These are phyloP conservation scores for Mycena indigotica DNA, from an alignment of 768 basidiomycete species.

Conservation along the genomic window DNA sequence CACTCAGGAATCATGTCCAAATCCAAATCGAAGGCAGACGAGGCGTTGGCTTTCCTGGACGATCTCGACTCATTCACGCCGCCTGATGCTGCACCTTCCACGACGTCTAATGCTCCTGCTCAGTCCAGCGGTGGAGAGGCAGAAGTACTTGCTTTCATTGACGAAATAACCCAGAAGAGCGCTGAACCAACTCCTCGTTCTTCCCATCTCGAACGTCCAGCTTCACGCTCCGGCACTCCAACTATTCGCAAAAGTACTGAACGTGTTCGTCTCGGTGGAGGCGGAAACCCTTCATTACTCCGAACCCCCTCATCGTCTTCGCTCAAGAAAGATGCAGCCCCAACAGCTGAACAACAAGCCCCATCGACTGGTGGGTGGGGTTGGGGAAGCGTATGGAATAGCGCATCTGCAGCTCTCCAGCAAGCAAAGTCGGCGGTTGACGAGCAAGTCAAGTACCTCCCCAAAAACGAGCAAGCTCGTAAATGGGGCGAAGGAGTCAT, in stretches of 20 bases:
- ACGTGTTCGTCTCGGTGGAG: constrained; percentile 69
- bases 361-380: constrained; percentile 57
- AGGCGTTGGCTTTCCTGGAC: constrained; percentile 91
- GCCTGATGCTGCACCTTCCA: constrained; percentile 20
- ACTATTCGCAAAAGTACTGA: constrained; percentile 75
- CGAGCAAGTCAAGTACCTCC: constrained; percentile 87
- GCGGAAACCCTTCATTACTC: constrained; percentile 36
- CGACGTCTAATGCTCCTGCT: constrained; percentile 5
- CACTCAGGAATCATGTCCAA: constrained; percentile 58
- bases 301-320: constrained; percentile 49
- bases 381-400: constrained; percentile 89
- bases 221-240: constrained; percentile 71
- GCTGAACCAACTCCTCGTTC: constrained; percentile 70
- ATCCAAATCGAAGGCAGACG: constrained; percentile 79
- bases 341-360: constrained; percentile 24
- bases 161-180: constrained; percentile 93
- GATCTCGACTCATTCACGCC: constrained; percentile 85
- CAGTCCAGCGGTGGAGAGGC: constrained; percentile 45
- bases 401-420: constrained; percentile 82
- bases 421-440: constrained; percentile 89
- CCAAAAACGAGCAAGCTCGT: constrained; percentile 82
- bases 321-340: constrained; percentile 30
- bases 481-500: constrained; percentile 87
- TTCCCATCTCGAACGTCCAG: constrained; percentile 55
- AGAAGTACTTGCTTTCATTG: constrained; percentile 89